Percentiles rank a stretch among this genome's conserved stretches.
Conservation (phyloP, 2,329 filamentous ascomycete species). For the Pezicula radicicola region DNA sequence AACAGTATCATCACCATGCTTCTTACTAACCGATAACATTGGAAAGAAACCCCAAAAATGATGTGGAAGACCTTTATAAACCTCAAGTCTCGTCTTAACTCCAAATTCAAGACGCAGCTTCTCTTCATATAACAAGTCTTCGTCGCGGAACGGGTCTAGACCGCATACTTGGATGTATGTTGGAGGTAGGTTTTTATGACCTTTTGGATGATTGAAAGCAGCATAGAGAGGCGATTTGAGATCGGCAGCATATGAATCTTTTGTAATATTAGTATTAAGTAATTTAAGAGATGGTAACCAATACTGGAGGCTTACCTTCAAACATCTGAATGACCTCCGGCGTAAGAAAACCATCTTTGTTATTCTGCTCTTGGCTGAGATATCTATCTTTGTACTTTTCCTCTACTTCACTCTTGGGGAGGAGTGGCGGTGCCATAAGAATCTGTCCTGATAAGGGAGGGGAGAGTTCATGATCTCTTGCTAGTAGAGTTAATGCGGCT, state of each 20-base stretch:
- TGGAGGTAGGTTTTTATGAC: constrained; percentile 33
- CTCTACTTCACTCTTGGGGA: not conserved
- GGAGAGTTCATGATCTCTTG: constrained; percentile 30
- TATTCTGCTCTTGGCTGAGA: constrained; percentile 36
- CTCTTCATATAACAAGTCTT: constrained; percentile 46
- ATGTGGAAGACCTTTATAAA: constrained; percentile 26
- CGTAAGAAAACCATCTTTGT: constrained; percentile 28
- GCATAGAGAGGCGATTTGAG: not conserved
- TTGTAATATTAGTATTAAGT: not conserved
- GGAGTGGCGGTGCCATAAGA: constrained; percentile 35
- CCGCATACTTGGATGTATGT: constrained; percentile 47
- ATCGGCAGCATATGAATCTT: not conserved
- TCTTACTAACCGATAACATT: constrained; percentile 11
- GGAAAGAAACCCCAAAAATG: constrained; percentile 21
- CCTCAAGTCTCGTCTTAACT: constrained; percentile 18
- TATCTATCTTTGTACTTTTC: constrained; percentile 33
- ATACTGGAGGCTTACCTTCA: not conserved
- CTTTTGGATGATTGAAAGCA: not conserved
- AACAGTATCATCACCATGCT: constrained; percentile 14
- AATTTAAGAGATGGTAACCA: not conserved
- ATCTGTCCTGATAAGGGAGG: constrained; percentile 42
- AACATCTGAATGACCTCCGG: constrained; percentile 21
- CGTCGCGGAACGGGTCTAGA: constrained; percentile 46
- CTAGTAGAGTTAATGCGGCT: constrained; percentile 33
- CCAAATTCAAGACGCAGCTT: constrained; percentile 36